Percentiles rank a stretch among this genome's conserved stretches.
These are phyloP conservation scores for Macaranga tanarius DNA, from an alignment of 441 rosid species.

Conservation along the genomic window DNA sequence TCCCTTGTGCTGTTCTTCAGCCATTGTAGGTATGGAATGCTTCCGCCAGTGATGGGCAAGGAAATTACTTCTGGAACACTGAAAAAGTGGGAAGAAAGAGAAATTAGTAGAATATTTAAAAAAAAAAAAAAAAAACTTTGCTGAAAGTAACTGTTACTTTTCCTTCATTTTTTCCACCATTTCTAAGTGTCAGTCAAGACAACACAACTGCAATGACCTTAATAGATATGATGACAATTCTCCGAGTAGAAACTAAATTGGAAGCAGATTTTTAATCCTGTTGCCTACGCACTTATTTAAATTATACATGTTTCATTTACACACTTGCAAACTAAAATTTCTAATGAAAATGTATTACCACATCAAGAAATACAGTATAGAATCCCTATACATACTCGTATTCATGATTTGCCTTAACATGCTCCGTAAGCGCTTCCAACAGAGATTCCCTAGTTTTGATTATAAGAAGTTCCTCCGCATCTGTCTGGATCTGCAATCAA, in stretches of 20 bases:
- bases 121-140: background rate
- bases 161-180: background rate
- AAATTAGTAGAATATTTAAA: background rate
- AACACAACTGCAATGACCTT: background rate
- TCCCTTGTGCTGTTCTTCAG: constrained; percentile 76
- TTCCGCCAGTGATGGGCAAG: constrained; percentile 79
- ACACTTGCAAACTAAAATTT: background rate
- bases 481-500: constrained; percentile 62
- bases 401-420: constrained; percentile 88
- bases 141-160: background rate
- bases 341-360: background rate
- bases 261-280: background rate
- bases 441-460: constrained; percentile 95
- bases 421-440: constrained; percentile 73
- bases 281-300: no score
- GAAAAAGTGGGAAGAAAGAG: constrained; percentile 11
- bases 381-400: constrained; percentile 62
- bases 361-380: background rate
- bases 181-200: background rate
- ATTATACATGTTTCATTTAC: background rate
- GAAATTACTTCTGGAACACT: constrained; percentile 90
- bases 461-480: constrained; percentile 80
- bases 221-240: background rate
- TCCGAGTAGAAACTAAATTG: background rate
- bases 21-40: constrained; percentile 76